Conservation (phyloP, 2,329 filamentous ascomycete genomes). For the Fusarium pseudonygamai region DNA sequence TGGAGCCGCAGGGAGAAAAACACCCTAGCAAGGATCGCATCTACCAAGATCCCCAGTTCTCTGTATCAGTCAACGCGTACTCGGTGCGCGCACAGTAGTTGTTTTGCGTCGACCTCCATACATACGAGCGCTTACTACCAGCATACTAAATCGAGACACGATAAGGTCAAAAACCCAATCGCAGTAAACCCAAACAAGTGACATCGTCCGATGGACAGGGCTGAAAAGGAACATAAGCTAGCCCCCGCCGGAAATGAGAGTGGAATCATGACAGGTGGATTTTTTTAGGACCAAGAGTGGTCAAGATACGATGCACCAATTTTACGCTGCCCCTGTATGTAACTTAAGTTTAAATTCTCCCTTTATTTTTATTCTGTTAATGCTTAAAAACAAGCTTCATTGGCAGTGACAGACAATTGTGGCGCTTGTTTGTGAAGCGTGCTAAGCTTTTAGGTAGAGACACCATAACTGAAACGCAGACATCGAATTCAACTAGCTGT, state of each 20-base stretch:
- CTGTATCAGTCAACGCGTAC: background rate
- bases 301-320: background rate
- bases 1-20: background rate
- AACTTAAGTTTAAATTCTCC: background rate
- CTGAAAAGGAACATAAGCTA: background rate
- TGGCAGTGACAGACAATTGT: conserved; percentile 3
- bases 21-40: background rate
- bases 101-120: background rate
- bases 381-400: conserved; percentile 32
- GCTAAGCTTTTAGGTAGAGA: background rate
- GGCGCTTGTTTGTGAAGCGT: background rate
- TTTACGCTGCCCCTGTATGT: background rate
- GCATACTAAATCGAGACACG: background rate
- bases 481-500: background rate
- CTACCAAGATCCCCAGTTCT: too few species aligned
- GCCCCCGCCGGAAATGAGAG: conserved; percentile 17
- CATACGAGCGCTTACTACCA: background rate
- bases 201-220: background rate
- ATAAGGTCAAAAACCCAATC: background rate
- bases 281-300: background rate
- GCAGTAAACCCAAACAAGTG: background rate
- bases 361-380: background rate
- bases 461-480: background rate
- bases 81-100: background rate
- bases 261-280: conserved; percentile 9